These are phyloP conservation scores for Melanopsichium pennsylvanicum DNA, from an alignment of 1,284 basidiomycete genomes.

Conservation along the genomic window DNA sequence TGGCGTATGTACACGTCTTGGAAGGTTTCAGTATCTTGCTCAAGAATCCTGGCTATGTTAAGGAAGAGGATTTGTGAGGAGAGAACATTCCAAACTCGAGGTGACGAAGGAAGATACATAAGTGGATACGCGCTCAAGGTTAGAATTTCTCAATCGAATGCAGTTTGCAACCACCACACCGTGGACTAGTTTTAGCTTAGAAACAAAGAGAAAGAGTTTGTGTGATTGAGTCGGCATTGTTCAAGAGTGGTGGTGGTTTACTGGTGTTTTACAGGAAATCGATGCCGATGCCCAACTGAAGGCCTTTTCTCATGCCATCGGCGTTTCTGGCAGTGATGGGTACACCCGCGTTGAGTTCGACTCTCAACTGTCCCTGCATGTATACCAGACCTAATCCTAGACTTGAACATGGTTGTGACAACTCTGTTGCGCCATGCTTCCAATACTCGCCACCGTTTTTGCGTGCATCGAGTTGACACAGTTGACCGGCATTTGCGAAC, in stretches of 20 bases:
- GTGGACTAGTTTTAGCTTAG: too few species aligned
- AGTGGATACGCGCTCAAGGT: too few species aligned
- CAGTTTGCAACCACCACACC: too few species aligned
- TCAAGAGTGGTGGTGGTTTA: too few species aligned
- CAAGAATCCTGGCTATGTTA: constrained; percentile 68
- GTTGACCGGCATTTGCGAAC: constrained; percentile 85
- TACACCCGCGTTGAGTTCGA: constrained; percentile 91
- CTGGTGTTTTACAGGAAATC: constrained; percentile 11
- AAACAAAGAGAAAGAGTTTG: too few species aligned
- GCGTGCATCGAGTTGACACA: constrained; percentile 71
- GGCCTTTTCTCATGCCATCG: constrained; percentile 80
- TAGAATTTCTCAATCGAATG: too few species aligned
- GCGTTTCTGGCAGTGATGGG: constrained; percentile 80
- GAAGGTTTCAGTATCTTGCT: constrained; percentile 64
- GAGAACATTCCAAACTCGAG: too few species aligned
- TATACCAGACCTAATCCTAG: constrained; percentile 91
- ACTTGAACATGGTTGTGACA: constrained; percentile 71
- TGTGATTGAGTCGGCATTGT: too few species aligned
- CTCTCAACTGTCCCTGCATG: constrained; percentile 79
- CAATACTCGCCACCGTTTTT: not conserved
- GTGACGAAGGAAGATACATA: too few species aligned
- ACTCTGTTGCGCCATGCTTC: not conserved
- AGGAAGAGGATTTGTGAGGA: constrained; percentile 51
- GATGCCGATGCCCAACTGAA: constrained; percentile 91
- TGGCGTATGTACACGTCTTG: constrained; percentile 77